These are phyloP conservation scores for Aspergillus carlsbadensis DNA, from an alignment of 495 filamentous ascomycete genomes.

Conservation along the genomic window DNA sequence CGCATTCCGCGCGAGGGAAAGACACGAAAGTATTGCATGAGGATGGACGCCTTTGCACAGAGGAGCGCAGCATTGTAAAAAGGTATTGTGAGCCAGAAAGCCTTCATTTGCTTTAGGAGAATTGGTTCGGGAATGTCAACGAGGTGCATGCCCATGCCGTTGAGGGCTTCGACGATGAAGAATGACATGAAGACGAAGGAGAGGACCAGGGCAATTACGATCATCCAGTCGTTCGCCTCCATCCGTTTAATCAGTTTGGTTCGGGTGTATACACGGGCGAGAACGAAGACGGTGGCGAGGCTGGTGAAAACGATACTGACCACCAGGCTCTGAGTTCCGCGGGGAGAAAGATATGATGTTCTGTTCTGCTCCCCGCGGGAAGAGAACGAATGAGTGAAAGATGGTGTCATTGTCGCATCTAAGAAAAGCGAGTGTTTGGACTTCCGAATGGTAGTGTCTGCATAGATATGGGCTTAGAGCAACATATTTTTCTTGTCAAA, in stretches of 20 bases:
- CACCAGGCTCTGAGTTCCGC: constrained; percentile 30
- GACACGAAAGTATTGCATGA: constrained; percentile 49
- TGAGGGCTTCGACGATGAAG: constrained; percentile 37
- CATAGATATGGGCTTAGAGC: too few relatives aligned
- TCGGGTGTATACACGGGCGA: constrained; percentile 39
- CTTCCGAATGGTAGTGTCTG: too few relatives aligned
- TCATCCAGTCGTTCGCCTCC: constrained; percentile 47
- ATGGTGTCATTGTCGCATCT: constrained; percentile 19
- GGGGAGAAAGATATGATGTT: constrained; percentile 22
- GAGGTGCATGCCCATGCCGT: constrained; percentile 43
- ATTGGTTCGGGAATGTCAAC: constrained; percentile 34
- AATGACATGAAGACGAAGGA: constrained; percentile 44
- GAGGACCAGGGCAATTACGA: constrained; percentile 40
- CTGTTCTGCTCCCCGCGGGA: constrained; percentile 15
- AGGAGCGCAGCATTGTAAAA: constrained; percentile 51
- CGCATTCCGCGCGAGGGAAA: constrained; percentile 43
- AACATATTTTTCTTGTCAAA: too few relatives aligned
- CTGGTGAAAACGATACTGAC: constrained; percentile 39
- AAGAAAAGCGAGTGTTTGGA: too few relatives aligned
- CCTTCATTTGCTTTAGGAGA: constrained; percentile 40
- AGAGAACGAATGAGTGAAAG: constrained; percentile 16
- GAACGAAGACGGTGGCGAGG: constrained; percentile 36
- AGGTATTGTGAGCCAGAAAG: constrained; percentile 46
- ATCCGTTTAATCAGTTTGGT: constrained; percentile 34
- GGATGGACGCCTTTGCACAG: constrained; percentile 51